Evolutionary conservation across 1,284 basidiomycete species (phyloP), one percentile per base, ranked within the genome.

Genomic region (Exobasidium rhododendri): DNA sequence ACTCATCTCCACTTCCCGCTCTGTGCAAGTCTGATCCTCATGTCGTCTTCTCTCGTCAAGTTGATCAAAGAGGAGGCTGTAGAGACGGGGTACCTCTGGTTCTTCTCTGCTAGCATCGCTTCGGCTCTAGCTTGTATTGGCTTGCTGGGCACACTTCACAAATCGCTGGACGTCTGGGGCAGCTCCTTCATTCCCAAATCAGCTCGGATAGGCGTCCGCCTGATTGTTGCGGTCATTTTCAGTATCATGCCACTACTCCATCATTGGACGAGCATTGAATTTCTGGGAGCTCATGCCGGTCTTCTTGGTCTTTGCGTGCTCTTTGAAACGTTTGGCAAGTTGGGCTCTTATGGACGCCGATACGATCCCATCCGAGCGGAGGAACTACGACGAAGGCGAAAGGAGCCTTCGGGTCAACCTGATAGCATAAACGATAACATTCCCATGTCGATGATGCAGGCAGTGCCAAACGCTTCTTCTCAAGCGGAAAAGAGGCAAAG

Each of bases 1-100:
- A 64, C 69, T 13, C 67, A 71, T 35, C 56, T 80, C 3, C 79
- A 80, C 56, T 80, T 73, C 22, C 77, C 79, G 1, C 64, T 80
- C 0, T 71, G 69, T 3, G 77, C 76, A 0, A 60, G 68, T 11
- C 56, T 80, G 6, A 70, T 80, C 17, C 58, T 78, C 6, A 66
- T 72, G 63, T 64, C 70, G 2, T 55, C 70, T 0, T 61, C 70
- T 17, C 51, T 77, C 2, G 60, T 65, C 17, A 46, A 63, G 11
- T 53, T 78, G 24, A 67, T 77, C 53, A 13, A 35, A 7, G 32
- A 66, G 28, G 40, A 59, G 5, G 30, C 65, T 29, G 63, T 68
- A 30, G 45, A 62, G 5, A 63, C 56, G 1, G 73, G 69, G 4
- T 67, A 70, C 46, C 58, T 62, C 22, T 79, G 77, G 77, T 79